Percentiles rank a stretch among this genome's conserved stretches.
Conservation (phyloP, 2,329 filamentous ascomycete species). For the Aspergillus eucalypticola region DNA sequence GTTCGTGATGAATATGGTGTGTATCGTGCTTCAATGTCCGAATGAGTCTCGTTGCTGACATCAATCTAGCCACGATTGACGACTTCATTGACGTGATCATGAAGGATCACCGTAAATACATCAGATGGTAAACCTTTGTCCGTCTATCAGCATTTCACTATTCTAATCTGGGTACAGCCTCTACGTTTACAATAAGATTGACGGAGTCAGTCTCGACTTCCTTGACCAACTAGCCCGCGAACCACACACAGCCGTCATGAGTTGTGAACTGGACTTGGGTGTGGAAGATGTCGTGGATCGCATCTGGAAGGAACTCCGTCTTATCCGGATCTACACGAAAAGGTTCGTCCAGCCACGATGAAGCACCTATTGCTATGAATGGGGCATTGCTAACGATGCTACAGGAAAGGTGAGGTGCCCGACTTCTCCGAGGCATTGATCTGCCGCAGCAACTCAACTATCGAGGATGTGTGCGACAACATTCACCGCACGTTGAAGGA, state of each 20-base stretch:
- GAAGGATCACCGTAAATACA: conserved; percentile 98
- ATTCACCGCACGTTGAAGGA: conserved; percentile 95
- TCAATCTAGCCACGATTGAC: conserved; percentile 74
- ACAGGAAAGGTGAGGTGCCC: conserved; percentile 82
- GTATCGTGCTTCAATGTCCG: conserved; percentile 15
- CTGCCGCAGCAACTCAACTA: conserved; percentile 80
- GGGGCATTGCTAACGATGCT: conserved; percentile 11
- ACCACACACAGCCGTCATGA: conserved; percentile 94
- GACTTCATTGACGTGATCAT: conserved; percentile 99
- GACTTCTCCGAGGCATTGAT: conserved; percentile 91
- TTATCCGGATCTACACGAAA: conserved; percentile 96
- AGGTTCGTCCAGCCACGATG: conserved; percentile 38
- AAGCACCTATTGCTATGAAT: background rate
- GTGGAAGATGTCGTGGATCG: conserved; percentile 91
- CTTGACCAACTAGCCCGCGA: conserved; percentile 89
- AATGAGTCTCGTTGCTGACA: conserved; percentile 6
- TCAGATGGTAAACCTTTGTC: conserved; percentile 59
- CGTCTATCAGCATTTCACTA: background rate
- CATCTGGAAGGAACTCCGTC: conserved; percentile 87
- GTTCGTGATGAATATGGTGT: conserved; percentile 84
- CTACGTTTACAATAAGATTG: conserved; percentile 99
- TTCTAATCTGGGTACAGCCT: conserved; percentile 53
- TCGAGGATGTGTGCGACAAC: conserved; percentile 96
- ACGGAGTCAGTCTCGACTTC: conserved; percentile 89
- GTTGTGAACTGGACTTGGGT: conserved; percentile 90